Base-by-base conservation (phyloP, 2,329 filamentous ascomycete species). In the Biscogniauxia marginata region DNA sequence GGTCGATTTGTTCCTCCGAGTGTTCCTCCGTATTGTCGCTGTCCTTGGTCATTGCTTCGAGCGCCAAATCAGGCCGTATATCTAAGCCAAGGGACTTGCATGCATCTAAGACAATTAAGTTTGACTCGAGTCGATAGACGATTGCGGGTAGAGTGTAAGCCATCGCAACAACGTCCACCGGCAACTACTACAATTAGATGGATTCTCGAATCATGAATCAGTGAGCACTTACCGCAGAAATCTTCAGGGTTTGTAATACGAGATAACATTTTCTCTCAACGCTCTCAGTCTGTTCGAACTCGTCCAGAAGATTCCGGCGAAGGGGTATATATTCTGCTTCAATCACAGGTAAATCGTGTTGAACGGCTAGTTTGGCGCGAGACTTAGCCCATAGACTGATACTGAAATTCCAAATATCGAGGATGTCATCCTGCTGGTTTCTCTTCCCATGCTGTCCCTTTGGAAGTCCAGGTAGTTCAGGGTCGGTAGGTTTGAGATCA, bases 1-100 rank as follows among this genome's bases (percentile, higher is more conserved):
- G 86, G 63, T 92, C 90, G 52, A 91, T 74, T 43, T 89, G 84
- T 55, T 88, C 80, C 30, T 82, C 77, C 0, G 78, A 79, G 58
- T 91, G 83, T 39, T 96, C 90, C 7, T 89, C 88, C 0, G 86
- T 87, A 61, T 93, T 93, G 63, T 96, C 90, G 0, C 89, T 93
- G 66, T 97, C 91, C 68, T 99, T 97, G 0, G 95, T 99, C 55
- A 97, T 77, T 0, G 95, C 92, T 68, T 97, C 93, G 0, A 99
- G 78, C 0, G 93, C 93, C 23, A 96, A 77, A 1, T 82, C 79
- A 0, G 90, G 83, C 0, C 79, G 77, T 13, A 96, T 81, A 0
- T 79, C 67, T 0, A 98, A 77, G 2, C 80, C 81, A 0, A 97
- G 73, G 18, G 84, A 71, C 1, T 79, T 71, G 62, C 87, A 91